These are phyloP conservation scores for Fusarium poae DNA, from an alignment of 2,329 filamentous ascomycete species.

Conservation along the genomic window DNA sequence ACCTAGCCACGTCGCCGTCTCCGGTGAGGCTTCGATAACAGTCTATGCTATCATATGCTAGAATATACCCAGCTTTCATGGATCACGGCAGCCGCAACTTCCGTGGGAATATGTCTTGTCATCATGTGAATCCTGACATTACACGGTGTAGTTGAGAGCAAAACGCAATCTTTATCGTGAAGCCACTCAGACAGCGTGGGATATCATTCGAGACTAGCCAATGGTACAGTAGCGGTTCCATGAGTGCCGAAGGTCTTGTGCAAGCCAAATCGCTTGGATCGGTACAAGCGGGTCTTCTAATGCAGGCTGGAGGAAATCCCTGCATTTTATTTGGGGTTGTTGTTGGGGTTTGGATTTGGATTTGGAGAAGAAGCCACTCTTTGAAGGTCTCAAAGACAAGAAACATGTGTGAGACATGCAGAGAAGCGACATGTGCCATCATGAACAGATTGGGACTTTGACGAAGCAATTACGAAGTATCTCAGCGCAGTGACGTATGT, in stretches of 20 bases:
- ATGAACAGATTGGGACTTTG: background rate
- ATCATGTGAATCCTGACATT: constrained; percentile 1
- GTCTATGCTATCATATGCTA: constrained; percentile 12
- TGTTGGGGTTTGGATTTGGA: constrained; percentile 29
- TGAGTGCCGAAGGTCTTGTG: constrained; percentile 49
- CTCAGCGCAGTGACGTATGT: constrained; percentile 33
- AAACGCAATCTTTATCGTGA: constrained; percentile 2
- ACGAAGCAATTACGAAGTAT: constrained; percentile 5
- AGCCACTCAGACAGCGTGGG: constrained; percentile 5
- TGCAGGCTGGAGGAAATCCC: constrained; percentile 44
- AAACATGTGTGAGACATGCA: constrained; percentile 24
- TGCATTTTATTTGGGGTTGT: constrained; percentile 42
- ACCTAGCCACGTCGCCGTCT: constrained; percentile 39
- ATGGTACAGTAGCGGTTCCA: constrained; percentile 20
- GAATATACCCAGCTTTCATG: background rate
- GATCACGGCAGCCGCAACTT: background rate
- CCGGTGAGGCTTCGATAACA: constrained; percentile 36
- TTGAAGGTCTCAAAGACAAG: constrained; percentile 5
- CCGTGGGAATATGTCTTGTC: background rate
- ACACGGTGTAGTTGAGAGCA: constrained; percentile 8
- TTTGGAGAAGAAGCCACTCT: constrained; percentile 27
- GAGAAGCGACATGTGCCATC: constrained; percentile 5
- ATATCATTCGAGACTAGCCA: constrained; percentile 15
- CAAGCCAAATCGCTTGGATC: constrained; percentile 48
- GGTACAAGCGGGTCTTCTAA: constrained; percentile 42